Base-by-base conservation (phyloP, 1,284 basidiomycete species). In the Ceratobasidium sp. region DNA sequence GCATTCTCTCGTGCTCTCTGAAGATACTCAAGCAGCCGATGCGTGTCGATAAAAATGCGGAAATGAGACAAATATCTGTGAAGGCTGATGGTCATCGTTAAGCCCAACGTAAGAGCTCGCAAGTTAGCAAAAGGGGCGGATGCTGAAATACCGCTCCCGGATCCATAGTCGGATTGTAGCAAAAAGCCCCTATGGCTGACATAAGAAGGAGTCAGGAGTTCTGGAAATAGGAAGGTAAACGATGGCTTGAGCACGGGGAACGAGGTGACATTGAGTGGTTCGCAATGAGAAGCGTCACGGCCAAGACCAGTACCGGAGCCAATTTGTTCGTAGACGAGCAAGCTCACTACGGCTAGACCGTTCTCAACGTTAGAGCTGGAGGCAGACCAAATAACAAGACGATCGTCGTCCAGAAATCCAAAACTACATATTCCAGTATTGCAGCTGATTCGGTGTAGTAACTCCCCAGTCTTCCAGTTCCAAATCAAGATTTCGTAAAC, bases 391-490 rank as follows among this genome's bases (percentile, higher is more conserved):
- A 68, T 7, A 9, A 68, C 42, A 17, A 68, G 42, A 9, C 48
- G 66, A 7, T 5, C 13, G 20, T 52, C 17, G 28, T 68, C 66
- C 10, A 68, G 26, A 26, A 71, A 71, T 15, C 5, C 44, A 61
- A 59, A 71, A 56, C 33, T 42, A 40, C 69, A 33, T 13, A 59
- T 59, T 3, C 54, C 38, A 68, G 10, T 26, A 12, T 33, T 7
- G n/a, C n/a, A 68, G n/a, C 15, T 61, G 4, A 71, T 59, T 9
- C 69, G 15, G 44, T 61, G 7, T 23, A 71, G 54, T 23, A 71
- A 42, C 13, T 1, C 38, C 15, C 69, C 69, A 46, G 54, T 26
- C 26, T 15, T 61, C 69, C 69, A 71, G 44, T 71, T 38, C 69
- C 69, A 71, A 15, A 3, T n/a, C n/a, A n/a, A n/a, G n/a, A n/a